Base-by-base conservation (phyloP, 2,329 filamentous ascomycete species). In the Monosporascus sp. region DNA sequence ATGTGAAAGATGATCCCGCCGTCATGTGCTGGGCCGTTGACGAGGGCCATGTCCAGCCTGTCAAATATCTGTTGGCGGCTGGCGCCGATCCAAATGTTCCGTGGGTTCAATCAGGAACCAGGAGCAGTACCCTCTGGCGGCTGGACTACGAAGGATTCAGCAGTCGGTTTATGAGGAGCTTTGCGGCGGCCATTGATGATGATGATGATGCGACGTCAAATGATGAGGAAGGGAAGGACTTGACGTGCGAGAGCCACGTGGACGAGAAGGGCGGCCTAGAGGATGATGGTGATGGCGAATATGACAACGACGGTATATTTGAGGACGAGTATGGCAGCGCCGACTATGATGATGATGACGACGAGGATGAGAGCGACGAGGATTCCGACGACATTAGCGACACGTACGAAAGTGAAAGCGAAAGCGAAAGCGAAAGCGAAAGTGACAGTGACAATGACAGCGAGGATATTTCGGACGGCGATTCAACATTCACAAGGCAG, bases 21-120 rank as follows among this genome's bases (percentile, higher is more conserved):
- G 26, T 61, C 5, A 45, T 64, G 38, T 56, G 49, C 50, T 63
- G 57, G 55, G 57, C 59, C 16, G 55, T 53, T 14, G 52, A 61
- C 4, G 43, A 56, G 24, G 60, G 57, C n/a, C 55, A 24, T 8
- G 19, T 52, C 11, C 49, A 22, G 11, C 60, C 55, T 24, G 43
- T 61, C 17, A 37, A 53, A 31, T 49, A 44, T 6, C 48, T 65
- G 24, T 31, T 63, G 5, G 38, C 40, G 8, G 60, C 56, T 7
- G 60, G 62, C 7, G 57, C 60, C 7, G 51, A 58, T 47, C 52
- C 57, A 8, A 58, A 65, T 53, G 31, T 40, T 45, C 31, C 52
- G 1, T 55, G 47, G 53, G 6, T 17, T 22, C 50, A 50, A 35
- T 35, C 31, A 14, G 31, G 5, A 35, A 35, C 24, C 41, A 51